These are phyloP conservation scores for Heritiera fomes DNA, from an alignment of 345 rosid species.

Conservation along the genomic window DNA sequence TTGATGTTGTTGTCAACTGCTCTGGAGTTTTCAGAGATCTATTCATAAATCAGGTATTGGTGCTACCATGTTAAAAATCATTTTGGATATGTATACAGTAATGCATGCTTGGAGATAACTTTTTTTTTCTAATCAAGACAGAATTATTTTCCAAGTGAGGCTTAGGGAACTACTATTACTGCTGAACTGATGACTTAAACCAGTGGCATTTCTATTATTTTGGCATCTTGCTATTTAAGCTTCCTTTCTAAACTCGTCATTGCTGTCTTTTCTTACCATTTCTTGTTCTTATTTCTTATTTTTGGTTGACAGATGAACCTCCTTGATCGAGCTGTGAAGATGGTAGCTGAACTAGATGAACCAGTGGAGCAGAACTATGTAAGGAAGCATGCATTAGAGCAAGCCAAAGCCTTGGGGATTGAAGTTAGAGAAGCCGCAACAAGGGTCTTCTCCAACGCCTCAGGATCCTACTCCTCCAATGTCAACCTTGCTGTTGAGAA, in stretches of 20 bases:
- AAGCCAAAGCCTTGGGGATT: conserved; percentile 78
- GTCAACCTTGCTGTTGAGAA: conserved; percentile 94
- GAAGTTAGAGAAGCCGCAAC: conserved; percentile 94
- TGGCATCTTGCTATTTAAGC: neutral
- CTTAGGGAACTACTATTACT: neutral
- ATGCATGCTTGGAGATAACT: neutral
- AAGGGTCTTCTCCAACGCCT: conserved; percentile 91
- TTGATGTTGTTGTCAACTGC: conserved; percentile 97
- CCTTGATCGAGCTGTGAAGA: conserved; percentile 92
- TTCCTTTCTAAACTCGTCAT: neutral
- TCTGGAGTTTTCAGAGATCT: conserved; percentile 98
- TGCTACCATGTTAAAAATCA: neutral
- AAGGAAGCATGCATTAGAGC: conserved; percentile 89
- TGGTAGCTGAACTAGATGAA: conserved; percentile 98
- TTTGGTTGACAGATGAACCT: conserved; percentile 77
- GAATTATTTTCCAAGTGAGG: neutral
- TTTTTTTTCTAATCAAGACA: neutral
- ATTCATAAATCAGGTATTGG: conserved; percentile 85
- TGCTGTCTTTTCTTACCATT: neutral
- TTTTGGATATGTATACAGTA: neutral
- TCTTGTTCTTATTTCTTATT: neutral
- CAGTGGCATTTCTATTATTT: neutral
- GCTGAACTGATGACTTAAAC: neutral
- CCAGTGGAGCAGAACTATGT: conserved; percentile 81
- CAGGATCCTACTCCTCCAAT: conserved; percentile 95